phyloP scores from a whole-genome alignment of 768 basidiomycete genomes.

The Leccinellum albellum region DNA sequence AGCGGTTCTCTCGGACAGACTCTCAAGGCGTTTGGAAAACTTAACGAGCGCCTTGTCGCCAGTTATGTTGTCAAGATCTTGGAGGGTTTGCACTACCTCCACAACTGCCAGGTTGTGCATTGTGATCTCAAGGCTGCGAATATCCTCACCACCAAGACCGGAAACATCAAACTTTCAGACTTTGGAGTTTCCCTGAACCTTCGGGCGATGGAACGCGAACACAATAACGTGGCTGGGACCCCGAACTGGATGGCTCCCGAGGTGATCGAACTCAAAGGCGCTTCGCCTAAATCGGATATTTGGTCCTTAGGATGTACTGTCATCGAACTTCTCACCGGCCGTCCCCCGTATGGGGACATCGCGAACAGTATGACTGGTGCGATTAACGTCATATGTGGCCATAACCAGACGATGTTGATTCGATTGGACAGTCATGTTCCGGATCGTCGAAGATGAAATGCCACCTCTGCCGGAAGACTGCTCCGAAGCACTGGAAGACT shows the following conservation, averaged over 20 bases:
- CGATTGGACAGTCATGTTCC: conserved; percentile 77
- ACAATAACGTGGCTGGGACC: conserved; percentile 86
- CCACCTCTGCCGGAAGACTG: conserved; percentile 82
- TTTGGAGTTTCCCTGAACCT: conserved; percentile 97
- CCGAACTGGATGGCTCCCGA: conserved; percentile 99
- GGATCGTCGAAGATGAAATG: conserved; percentile 89
- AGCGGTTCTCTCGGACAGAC: conserved; percentile 94
- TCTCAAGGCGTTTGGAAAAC: conserved; percentile 87
- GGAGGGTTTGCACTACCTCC: conserved; percentile 92
- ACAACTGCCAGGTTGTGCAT: conserved; percentile 86
- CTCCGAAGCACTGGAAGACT: conserved; percentile 73
- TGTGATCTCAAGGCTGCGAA: conserved; percentile 99
- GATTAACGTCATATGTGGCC: conserved; percentile 7
- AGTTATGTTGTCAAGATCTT: conserved; percentile 95
- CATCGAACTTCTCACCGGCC: conserved; percentile 88
- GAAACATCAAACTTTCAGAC: conserved; percentile 95
- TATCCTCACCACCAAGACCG: conserved; percentile 97
- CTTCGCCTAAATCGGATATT: conserved; percentile 89
- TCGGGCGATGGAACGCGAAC: conserved; percentile 82
- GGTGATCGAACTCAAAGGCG: conserved; percentile 92
- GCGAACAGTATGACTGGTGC: conserved; percentile 87
- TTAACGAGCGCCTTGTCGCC: conserved; percentile 89
- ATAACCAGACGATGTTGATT: background rate
- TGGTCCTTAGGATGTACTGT: conserved; percentile 96
- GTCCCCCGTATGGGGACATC: conserved; percentile 89